Conservation (phyloP, 495 filamentous ascomycete genomes). For the Xylaria castorea region DNA sequence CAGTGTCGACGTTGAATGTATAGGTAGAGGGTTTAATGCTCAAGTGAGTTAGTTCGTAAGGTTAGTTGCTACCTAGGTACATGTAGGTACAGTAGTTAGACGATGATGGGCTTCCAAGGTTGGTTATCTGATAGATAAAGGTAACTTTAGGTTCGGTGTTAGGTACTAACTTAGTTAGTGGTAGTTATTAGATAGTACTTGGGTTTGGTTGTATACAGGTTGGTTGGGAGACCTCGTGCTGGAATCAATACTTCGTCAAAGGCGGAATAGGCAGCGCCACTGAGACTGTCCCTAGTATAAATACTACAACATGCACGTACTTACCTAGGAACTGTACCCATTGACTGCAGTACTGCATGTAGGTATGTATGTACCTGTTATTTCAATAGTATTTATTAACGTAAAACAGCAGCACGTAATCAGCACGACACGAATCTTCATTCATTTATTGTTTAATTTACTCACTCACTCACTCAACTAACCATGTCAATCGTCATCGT, state of each 20-base stretch:
- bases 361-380: not conserved
- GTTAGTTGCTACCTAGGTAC: not conserved
- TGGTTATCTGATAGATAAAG: not conserved
- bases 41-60: not conserved
- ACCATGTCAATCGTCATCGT: not conserved
- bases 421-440: no score
- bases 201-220: no score
- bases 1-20: not conserved
- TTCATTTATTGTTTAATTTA: not conserved
- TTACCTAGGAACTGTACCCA: no score
- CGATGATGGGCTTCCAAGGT: not conserved
- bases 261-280: not conserved
- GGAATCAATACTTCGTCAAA: not conserved
- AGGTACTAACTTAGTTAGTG: no score
- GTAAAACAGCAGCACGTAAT: not conserved
- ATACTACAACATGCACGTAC: not conserved
- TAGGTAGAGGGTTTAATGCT: not conserved
- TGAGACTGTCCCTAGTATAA: not conserved
- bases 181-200: not conserved
- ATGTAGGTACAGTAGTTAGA: not conserved
- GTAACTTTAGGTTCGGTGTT: no score
- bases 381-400: not conserved
- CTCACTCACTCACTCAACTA: not conserved
- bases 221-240: no score
- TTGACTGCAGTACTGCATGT: no score